Evolutionary conservation across 768 basidiomycete genomes (phyloP), one percentile per base, ranked within the genome.

Genomic region (Peribolospora baueri): DNA sequence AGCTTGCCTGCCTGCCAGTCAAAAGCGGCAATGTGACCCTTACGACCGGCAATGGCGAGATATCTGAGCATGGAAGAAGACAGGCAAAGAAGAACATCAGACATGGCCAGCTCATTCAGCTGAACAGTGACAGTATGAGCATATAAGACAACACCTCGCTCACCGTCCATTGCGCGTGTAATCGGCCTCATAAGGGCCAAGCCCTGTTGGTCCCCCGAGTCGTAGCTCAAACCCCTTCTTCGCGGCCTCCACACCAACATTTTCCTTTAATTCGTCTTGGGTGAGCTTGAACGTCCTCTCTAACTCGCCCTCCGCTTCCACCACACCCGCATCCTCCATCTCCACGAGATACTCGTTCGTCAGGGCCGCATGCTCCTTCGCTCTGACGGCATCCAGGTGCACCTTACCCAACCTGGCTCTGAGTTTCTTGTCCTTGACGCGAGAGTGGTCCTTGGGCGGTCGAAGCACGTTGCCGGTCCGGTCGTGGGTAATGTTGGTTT

Each of bases 101-200:
- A 13, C 3, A 48, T 25, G 43, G 53, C 5, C 36, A 54, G 7
- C 51, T 13, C 13, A 50, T 25, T 48, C 7, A 48, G 48, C 48
- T 25, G 25, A 48, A 46, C 45, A 46, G 45, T 5, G n/a, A 40
- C 6, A 36, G 49, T 5, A 4, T 5, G 41, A 8, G 8, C 39
- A 3, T 8, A 11, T 7, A 25, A 36, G 11, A n/a, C 7, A 53
- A 37, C 9, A 41, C 51, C 8, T 10, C 3, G 40, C 76, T 63
- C 50, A 85, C 83, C 86, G 73, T 61, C 93, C 93, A 64, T 98
- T 91, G 61, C 82, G 71, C 25, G 86, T 85, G 69, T 90, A 93
- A 60, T 85, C 75, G 46, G 79, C 74, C 50, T 78, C 71, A 64
- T 91, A 91, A 3, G 81, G 81, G 0, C 91, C 91, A 60, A 70